Evolutionary conservation across 2,329 filamentous ascomycete species (phyloP).

Genomic region (Neofusicoccum laricinum): DNA sequence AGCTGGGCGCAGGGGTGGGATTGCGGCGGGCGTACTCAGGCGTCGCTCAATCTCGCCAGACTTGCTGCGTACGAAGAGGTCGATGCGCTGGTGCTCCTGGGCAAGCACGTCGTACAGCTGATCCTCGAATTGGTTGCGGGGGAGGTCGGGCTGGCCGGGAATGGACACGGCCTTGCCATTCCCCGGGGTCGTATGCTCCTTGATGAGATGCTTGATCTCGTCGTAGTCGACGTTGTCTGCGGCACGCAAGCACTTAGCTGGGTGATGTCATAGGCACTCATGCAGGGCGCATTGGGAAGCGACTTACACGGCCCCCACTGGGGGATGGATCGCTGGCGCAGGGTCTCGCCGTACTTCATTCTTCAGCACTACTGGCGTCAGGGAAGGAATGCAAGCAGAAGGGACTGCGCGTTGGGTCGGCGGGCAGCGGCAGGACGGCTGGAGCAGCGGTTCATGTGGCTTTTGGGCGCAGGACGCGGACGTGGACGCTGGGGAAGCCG

Average conservation of each 20-base stretch:
- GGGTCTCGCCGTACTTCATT: conserved; percentile 76
- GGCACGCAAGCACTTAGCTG: conserved; percentile 15
- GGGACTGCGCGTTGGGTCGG: neutral
- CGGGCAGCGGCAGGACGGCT: neutral
- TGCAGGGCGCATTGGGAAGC: neutral
- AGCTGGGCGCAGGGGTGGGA: conserved; percentile 9
- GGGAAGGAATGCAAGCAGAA: neutral
- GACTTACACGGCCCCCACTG: conserved; percentile 73
- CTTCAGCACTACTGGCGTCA: neutral
- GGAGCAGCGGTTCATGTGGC: neutral
- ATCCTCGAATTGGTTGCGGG: conserved; percentile 65
- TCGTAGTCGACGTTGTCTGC: conserved; percentile 87
- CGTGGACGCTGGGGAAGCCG: neutral
- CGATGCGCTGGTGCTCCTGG: conserved; percentile 72
- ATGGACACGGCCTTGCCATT: conserved; percentile 70
- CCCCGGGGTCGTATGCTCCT: conserved; percentile 70
- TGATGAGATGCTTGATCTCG: conserved; percentile 80
- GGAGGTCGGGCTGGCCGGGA: conserved; percentile 59
- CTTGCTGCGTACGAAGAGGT: conserved; percentile 77
- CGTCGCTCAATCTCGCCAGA: conserved; percentile 72
- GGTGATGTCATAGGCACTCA: conserved; percentile 18
- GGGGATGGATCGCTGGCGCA: conserved; percentile 73
- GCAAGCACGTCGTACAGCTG: conserved; percentile 69
- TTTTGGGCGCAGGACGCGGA: neutral
- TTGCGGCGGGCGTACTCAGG: conserved; percentile 52